Conservation (phyloP, 352 stramenopile genomes). For the Thraustotheca clavata region DNA sequence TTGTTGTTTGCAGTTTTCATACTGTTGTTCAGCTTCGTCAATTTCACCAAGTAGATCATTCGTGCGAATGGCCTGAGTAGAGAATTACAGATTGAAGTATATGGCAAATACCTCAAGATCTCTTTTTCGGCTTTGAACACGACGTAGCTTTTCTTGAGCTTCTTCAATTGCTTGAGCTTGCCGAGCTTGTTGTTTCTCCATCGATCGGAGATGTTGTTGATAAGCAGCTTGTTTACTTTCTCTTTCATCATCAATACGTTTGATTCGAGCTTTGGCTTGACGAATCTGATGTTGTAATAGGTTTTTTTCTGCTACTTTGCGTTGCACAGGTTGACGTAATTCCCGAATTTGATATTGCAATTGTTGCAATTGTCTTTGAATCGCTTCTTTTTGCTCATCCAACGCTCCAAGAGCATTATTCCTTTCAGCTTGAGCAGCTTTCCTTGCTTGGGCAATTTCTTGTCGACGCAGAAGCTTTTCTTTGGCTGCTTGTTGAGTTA, state of each 20-base stretch:
- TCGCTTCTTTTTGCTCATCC: constrained; percentile 32
- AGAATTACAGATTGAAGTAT: neutral
- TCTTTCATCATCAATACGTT: constrained; percentile 11
- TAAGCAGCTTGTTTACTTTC: neutral
- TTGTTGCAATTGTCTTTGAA: constrained; percentile 39
- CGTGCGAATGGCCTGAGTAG: neutral
- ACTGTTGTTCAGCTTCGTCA: constrained; percentile 48
- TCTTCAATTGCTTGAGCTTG: constrained; percentile 20
- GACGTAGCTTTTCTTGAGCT: neutral
- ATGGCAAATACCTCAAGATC: constrained; percentile 2
- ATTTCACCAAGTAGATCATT: constrained; percentile 21
- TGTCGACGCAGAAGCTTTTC: neutral
- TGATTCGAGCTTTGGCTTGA: neutral
- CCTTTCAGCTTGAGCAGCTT: constrained; percentile 52
- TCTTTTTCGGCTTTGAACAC: neutral
- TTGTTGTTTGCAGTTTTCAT: constrained; percentile 46
- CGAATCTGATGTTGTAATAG: constrained; percentile 36
- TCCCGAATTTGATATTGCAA: constrained; percentile 57
- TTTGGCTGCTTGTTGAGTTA: neutral
- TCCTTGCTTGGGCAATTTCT: constrained; percentile 5
- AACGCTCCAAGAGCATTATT: constrained; percentile 54
- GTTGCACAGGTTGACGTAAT: constrained; percentile 51
- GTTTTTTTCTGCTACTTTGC: constrained; percentile 60
- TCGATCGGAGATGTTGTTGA: constrained; percentile 6
- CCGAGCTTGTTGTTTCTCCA: constrained; percentile 38